Base-by-base conservation (phyloP, 805 yeast genomes). In the Myxozyma melibiosi region DNA sequence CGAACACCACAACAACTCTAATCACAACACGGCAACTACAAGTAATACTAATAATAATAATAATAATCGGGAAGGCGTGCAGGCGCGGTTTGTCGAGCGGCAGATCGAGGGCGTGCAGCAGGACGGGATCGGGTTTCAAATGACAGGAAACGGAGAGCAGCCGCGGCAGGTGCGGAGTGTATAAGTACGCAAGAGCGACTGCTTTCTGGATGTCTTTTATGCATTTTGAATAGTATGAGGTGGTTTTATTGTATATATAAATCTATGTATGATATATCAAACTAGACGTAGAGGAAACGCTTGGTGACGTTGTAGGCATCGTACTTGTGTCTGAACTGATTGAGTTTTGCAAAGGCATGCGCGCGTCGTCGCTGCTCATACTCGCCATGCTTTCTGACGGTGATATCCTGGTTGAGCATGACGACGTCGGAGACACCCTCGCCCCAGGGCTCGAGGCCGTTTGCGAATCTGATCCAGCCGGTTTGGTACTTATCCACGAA, bases 391-490 rank as follows among this genome's bases (percentile, higher is more conserved):
- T 24, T 34, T 6, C 43, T 55, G 5, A 41, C 56, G 22, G 38
- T 56, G 22, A 57, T 37, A 27, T 48, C 55, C n/a, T 57, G 46
- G 28, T 55, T 50, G 2, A 41, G 27, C 47, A 59, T 37, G 11
- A 52, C 58, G n/a, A 50, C 62, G 14, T 57, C 33, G 16, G 4
- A 14, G 22, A 57, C 48, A 13, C 37, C 47, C 11, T 55, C 50
- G 14, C 51, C 47, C 74, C 73, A 70, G 4, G 72, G 71, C 3
- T 51, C 62, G 13, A 65, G 61, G n/a, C 66, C 64, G 35, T 65
- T 45, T n/a, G 67, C 63, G 47, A 65, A 66, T 13, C 54, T 27
- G 28, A 63, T 57, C 70, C 71, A 68, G 11, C 63, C 51, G 24
- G 59, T 53, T 51, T 71, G 74, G 28, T 67, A 55, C 25, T 53